These are phyloP conservation scores for Trichoderma arundinaceum DNA, from an alignment of 2,329 filamentous ascomycete species.

Conservation along the genomic window DNA sequence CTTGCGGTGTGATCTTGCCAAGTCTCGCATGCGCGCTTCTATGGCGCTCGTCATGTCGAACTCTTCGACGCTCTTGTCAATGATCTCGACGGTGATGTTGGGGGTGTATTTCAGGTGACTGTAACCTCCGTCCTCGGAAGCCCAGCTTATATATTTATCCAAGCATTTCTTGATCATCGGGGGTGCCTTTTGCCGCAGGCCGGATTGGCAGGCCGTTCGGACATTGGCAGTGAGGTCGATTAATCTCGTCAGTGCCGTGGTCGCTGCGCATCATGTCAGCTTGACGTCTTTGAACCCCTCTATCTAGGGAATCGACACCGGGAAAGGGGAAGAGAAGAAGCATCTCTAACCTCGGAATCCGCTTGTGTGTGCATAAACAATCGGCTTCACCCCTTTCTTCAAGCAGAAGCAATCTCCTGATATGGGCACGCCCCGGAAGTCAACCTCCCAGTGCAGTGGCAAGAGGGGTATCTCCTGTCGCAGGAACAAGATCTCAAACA, in stretches of 20 bases:
- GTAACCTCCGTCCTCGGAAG: slow-evolving; percentile 50
- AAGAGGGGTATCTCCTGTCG: slow-evolving; percentile 50
- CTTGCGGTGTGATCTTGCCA: slow-evolving; percentile 47
- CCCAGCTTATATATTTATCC: slow-evolving; percentile 48
- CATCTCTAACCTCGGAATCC: slow-evolving; percentile 45
- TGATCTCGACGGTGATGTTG: slow-evolving; percentile 48
- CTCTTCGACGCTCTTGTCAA: slow-evolving; percentile 42
- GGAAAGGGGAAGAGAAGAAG: background rate
- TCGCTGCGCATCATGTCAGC: slow-evolving; percentile 44
- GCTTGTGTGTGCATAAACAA: slow-evolving; percentile 47
- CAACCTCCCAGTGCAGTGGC: slow-evolving; percentile 49
- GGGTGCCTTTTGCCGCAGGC: slow-evolving; percentile 43
- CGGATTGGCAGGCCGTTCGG: slow-evolving; percentile 45
- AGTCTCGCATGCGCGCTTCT: slow-evolving; percentile 44
- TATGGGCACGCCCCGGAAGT: slow-evolving; percentile 50
- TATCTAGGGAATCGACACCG: background rate
- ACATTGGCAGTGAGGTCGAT: slow-evolving; percentile 49
- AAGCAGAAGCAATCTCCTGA: slow-evolving; percentile 46
- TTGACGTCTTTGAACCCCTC: background rate
- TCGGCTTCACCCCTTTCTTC: slow-evolving; percentile 41
- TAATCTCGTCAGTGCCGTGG: slow-evolving; percentile 46
- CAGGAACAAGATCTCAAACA: slow-evolving; percentile 51
- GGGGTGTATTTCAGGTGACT: slow-evolving; percentile 44
- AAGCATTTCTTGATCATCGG: slow-evolving; percentile 45
- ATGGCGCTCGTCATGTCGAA: slow-evolving; percentile 45